phyloP scores from a whole-genome alignment of 441 rosid species.

The Euphorbia schlechtendalii region DNA sequence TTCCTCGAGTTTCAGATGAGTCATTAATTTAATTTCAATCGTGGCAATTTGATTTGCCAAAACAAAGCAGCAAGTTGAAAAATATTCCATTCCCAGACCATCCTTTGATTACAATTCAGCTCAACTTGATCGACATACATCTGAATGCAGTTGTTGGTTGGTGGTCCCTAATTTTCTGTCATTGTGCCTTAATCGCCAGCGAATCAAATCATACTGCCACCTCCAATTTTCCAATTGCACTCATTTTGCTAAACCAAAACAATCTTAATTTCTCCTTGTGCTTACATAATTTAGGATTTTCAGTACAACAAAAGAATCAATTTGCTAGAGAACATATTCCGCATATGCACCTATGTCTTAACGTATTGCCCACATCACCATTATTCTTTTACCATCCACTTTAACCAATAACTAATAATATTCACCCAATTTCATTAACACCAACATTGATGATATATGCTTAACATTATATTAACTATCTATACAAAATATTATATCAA shows the following conservation, averaged over 20 bases:
- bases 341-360: conserved; percentile 1
- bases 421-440: background rate
- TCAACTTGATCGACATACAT: background rate
- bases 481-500: background rate
- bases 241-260: too few species aligned
- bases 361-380: conserved; percentile 12
- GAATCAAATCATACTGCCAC: too few species aligned
- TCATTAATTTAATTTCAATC: too few species aligned
- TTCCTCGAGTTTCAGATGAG: too few species aligned
- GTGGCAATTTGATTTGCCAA: background rate
- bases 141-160: too few species aligned
- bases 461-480: background rate
- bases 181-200: too few species aligned
- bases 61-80: background rate
- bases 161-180: too few species aligned
- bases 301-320: background rate
- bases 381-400: conserved; percentile 14
- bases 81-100: background rate
- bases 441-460: background rate
- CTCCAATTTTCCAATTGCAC: too few species aligned
- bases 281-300: too few species aligned
- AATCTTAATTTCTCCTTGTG: too few species aligned
- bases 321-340: conserved; percentile 24
- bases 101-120: background rate
- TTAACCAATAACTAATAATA: background rate